Base-by-base conservation (phyloP, 306 rosid genomes). In the Potentilla sterilis region DNA sequence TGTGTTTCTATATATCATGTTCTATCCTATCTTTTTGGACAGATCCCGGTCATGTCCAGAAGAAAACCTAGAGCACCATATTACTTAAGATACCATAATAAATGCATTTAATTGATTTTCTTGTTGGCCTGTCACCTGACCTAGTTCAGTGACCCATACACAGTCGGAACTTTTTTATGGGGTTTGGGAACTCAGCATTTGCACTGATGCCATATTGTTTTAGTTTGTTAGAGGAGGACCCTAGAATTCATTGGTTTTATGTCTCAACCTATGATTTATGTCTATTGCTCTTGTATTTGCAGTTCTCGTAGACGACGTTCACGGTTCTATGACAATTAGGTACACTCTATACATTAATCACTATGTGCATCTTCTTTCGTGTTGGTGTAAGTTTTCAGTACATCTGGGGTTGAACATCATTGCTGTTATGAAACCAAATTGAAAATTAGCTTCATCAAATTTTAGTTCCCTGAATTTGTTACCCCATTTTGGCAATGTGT, bases 251-350 rank as follows among this genome's bases (percentile, higher is more conserved):
- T 59, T 41, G 68, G 47, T 54, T 77, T 79, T 35, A 46, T 32
- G 18, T 1, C 58, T 37, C 24, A 67, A 7, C 62, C 44, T 15
- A 44, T 61, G 22, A 81, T 58, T 83, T 67, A 80, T 68, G 32
- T 19, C 21, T 67, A 44, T 58, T 72, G 32, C 76, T 84, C 59
- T 77, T 77, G 72, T 62, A 35, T 80, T 77, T 71, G 59, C 92
- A 94, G 98, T 80, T 91, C 88, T 4, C 83, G 84, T 11, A 90
- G 93, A 75, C 93, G 89, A 6, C 89, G 91, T 14, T 88, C 94
- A 72, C 96, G 98, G 83, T 88, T 93, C 82, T 81, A 81, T 52
- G 98, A 93, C 83, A 88, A 73, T 76, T 94, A 91, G 98, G 98
- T 90, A 90, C 71, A 91, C 71, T 46, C 24, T 81, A 11, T 59